Evolutionary conservation across 306 rosid genomes (phyloP).

Genomic region (Styphnolobium japonicum): DNA sequence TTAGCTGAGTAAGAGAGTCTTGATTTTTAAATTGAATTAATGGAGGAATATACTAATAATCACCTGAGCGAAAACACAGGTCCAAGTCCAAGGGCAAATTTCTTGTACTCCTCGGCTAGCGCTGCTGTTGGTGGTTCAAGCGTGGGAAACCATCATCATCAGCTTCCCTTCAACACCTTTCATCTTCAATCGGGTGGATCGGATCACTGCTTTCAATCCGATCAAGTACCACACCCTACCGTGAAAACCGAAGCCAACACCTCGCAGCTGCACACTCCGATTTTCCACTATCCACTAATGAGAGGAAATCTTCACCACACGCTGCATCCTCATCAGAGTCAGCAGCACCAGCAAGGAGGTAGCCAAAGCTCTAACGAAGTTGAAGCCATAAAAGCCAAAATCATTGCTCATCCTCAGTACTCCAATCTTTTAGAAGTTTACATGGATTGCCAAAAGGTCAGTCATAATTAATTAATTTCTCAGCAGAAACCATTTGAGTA

Average conservation of each 20-base stretch:
- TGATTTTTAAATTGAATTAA: not conserved
- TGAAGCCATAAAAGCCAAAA: conserved; percentile 87
- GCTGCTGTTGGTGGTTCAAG: conserved; percentile 22
- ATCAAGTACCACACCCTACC: conserved; percentile 39
- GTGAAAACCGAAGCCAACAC: conserved; percentile 67
- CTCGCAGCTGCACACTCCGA: conserved; percentile 55
- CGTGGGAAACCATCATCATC: conserved; percentile 12
- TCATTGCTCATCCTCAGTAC: conserved; percentile 90
- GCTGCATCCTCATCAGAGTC: conserved; percentile 34
- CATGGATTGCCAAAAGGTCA: conserved; percentile 98
- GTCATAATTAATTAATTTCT: not conserved
- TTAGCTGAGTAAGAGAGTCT: not conserved
- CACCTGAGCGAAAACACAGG: conserved; percentile 39
- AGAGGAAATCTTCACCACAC: conserved; percentile 34
- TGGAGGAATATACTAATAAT: conserved; percentile 52
- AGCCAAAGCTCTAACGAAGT: conserved; percentile 45
- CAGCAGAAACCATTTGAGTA: not conserved
- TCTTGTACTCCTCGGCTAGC: conserved; percentile 46
- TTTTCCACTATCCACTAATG: conserved; percentile 64
- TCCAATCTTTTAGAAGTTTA: conserved; percentile 82
- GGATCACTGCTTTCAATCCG: conserved; percentile 45
- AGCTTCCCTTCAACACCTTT: conserved; percentile 45
- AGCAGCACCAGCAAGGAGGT: conserved; percentile 19
- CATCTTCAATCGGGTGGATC: conserved; percentile 65
- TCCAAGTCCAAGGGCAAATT: conserved; percentile 41